phyloP scores from a whole-genome alignment of 2,329 filamentous ascomycete species.

The Talaromyces sp. region DNA sequence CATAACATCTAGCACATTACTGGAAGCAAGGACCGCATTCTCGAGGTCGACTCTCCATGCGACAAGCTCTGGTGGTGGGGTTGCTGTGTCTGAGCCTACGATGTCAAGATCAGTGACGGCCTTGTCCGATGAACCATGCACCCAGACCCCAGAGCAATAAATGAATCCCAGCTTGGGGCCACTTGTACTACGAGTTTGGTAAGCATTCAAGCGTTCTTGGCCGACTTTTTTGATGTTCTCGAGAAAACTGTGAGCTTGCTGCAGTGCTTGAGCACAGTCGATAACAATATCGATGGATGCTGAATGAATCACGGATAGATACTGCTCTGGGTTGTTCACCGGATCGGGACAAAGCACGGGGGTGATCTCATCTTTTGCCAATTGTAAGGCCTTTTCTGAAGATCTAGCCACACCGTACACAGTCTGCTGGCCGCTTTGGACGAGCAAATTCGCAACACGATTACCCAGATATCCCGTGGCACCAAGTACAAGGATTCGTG shows the following conservation, averaged over 20 bases:
- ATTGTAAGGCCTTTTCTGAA: conserved; percentile 29
- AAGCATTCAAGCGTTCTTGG: conserved; percentile 22
- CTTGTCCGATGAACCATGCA: conserved; percentile 32
- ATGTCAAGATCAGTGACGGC: conserved; percentile 31
- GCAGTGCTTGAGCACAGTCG: conserved; percentile 28
- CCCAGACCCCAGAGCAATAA: conserved; percentile 39
- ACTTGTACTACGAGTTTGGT: conserved; percentile 22
- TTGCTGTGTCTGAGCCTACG: conserved; percentile 23
- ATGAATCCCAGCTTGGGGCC: conserved; percentile 39
- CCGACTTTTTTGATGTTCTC: conserved; percentile 12
- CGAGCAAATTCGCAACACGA: conserved; percentile 22
- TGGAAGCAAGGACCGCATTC: conserved; percentile 29
- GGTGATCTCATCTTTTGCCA: conserved; percentile 33
- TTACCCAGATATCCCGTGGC: conserved; percentile 34
- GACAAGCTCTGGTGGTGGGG: conserved; percentile 25
- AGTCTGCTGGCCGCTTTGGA: conserved; percentile 30
- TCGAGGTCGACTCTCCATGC: conserved; percentile 34
- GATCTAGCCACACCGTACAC: conserved; percentile 38
- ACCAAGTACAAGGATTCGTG: conserved; percentile 33
- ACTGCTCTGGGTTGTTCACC: conserved; percentile 22
- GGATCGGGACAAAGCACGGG: conserved; percentile 28
- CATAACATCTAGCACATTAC: conserved; percentile 33
- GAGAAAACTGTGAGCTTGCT: conserved; percentile 26
- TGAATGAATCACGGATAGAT: conserved; percentile 23
- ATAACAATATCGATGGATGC: conserved; percentile 36